These are phyloP conservation scores for Atractiella rhizophila DNA, from an alignment of 768 basidiomycete genomes.

Conservation along the genomic window DNA sequence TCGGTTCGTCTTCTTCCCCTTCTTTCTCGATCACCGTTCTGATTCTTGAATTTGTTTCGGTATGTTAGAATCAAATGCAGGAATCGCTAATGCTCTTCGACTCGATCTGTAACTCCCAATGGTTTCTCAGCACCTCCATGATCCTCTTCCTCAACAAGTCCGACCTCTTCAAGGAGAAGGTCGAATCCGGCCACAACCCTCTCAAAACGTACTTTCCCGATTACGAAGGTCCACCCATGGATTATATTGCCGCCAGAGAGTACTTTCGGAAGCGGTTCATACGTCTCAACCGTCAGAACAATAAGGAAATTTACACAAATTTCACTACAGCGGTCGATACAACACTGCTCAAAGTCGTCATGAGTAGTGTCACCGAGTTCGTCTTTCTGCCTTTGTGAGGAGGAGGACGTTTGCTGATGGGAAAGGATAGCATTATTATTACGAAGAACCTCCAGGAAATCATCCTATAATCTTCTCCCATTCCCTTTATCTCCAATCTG, in stretches of 20 bases:
- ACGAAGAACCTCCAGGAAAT: background rate
- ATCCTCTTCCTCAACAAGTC: constrained; percentile 40
- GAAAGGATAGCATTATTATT: background rate
- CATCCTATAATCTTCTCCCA: too few relatives aligned
- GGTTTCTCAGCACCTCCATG: constrained; percentile 36
- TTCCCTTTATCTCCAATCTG: too few relatives aligned
- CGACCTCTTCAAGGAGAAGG: constrained; percentile 47
- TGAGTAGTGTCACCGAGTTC: constrained; percentile 9
- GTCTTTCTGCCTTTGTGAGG: background rate
- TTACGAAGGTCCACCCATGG: constrained; percentile 35
- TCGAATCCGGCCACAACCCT: constrained; percentile 31
- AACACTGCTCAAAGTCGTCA: constrained; percentile 13
- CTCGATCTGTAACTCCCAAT: constrained; percentile 48
- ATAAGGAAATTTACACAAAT: constrained; percentile 14
- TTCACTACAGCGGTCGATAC: constrained; percentile 17
- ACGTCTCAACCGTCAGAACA: constrained; percentile 62
- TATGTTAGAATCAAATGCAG: constrained; percentile 50
- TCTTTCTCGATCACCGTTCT: background rate
- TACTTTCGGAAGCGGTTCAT: constrained; percentile 56
- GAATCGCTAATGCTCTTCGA: constrained; percentile 54
- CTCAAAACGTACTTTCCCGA: constrained; percentile 26
- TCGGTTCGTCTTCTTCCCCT: constrained; percentile 3
- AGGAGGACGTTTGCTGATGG: background rate
- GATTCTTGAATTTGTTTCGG: constrained; percentile 35
- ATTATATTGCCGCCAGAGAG: constrained; percentile 69